Evolutionary conservation across 2,329 filamentous ascomycete genomes (phyloP).

Genomic region (Stagonosporopsis vannaccii): DNA sequence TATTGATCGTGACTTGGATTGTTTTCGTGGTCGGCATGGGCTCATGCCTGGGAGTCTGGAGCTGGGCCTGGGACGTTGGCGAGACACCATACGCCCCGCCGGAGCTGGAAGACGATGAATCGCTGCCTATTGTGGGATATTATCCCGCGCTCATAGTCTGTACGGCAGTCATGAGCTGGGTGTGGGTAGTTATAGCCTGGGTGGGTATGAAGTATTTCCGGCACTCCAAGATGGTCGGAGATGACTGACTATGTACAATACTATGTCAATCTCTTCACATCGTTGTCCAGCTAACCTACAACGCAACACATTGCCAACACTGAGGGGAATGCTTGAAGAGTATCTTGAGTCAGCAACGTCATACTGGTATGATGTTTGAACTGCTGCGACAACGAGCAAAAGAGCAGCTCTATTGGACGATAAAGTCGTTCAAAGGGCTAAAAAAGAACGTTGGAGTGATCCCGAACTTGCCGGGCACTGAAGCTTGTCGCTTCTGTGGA

Average conservation of each 20-base stretch:
- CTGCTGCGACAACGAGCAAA: background rate
- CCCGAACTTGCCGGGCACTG: constrained; percentile 13
- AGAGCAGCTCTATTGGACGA: background rate
- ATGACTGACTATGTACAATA: constrained; percentile 50
- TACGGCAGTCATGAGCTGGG: constrained; percentile 97
- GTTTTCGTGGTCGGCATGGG: constrained; percentile 98
- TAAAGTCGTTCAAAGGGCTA: background rate
- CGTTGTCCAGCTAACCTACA: background rate
- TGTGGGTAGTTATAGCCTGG: constrained; percentile 98
- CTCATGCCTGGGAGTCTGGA: constrained; percentile 93
- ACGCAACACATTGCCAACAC: background rate
- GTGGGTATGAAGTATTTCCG: constrained; percentile 99
- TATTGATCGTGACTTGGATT: constrained; percentile 88
- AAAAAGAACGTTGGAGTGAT: constrained; percentile 12
- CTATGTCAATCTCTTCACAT: background rate
- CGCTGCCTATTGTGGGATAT: constrained; percentile 93
- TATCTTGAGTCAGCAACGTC: background rate
- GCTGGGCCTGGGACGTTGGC: constrained; percentile 98
- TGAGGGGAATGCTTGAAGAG: background rate
- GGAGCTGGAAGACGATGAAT: constrained; percentile 93
- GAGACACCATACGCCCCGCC: constrained; percentile 95
- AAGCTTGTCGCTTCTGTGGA: constrained; percentile 24
- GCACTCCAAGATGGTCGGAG: constrained; percentile 86
- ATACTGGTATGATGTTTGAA: background rate
- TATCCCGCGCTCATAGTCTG: constrained; percentile 94